Evolutionary conservation across 2,329 filamentous ascomycete genomes (phyloP).

Genomic region (Blastomyces gilchristii): DNA sequence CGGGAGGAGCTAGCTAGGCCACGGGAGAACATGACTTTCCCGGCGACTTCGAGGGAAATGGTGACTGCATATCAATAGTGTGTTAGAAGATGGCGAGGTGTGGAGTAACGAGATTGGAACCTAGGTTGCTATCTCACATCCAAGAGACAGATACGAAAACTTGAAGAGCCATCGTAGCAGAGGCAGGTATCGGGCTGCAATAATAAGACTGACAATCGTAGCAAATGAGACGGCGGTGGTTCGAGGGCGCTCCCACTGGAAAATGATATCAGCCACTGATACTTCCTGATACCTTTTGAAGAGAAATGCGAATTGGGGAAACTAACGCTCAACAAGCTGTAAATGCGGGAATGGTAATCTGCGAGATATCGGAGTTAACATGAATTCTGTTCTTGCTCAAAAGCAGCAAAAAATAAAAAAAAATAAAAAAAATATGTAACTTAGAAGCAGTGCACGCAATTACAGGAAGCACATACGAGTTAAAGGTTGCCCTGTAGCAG

Average conservation of each 20-base stretch:
- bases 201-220: constrained; percentile 48
- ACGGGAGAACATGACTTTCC: constrained; percentile 46
- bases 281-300: not conserved
- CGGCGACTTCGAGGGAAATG: constrained; percentile 47
- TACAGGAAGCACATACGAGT: constrained; percentile 40
- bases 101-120: not conserved
- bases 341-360: constrained; percentile 59
- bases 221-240: constrained; percentile 53
- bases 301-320: not conserved
- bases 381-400: too few species aligned
- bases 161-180: constrained; percentile 54
- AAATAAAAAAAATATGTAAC: too few species aligned
- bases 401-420: too few species aligned
- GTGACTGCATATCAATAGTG: constrained; percentile 35
- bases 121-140: constrained; percentile 36
- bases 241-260: constrained; percentile 54
- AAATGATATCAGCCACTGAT: constrained; percentile 5
- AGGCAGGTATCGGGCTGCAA: constrained; percentile 53
- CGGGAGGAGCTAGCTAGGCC: constrained; percentile 52
- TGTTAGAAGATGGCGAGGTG: constrained; percentile 7
- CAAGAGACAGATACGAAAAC: constrained; percentile 48
- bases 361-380: constrained; percentile 1
- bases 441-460: not conserved
- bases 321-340: constrained; percentile 52
- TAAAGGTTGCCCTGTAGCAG: constrained; percentile 50